phyloP scores from a whole-genome alignment of 805 yeast species.

The Ogataea populi-albae region DNA sequence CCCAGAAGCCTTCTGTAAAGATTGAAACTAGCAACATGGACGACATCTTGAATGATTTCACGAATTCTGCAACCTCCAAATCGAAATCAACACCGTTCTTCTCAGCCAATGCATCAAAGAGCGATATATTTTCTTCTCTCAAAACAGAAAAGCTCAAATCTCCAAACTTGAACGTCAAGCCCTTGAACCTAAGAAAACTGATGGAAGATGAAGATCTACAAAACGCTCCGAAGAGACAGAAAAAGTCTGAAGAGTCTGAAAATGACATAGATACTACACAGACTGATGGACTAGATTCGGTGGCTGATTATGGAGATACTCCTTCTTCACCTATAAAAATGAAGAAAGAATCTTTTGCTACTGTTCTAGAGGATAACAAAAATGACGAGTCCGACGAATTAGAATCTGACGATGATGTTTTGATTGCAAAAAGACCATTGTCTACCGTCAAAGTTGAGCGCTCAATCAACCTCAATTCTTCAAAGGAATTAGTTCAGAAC shows the following conservation, averaged over 20 bases:
- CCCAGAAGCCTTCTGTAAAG: conserved; percentile 34
- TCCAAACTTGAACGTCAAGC: conserved; percentile 30
- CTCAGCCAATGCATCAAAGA: conserved; percentile 15
- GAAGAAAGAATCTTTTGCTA: conserved; percentile 2
- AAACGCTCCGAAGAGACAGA: conserved; percentile 22
- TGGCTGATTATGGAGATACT: conserved; percentile 15
- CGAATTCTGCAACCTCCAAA: conserved; percentile 24
- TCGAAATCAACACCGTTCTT: conserved; percentile 23
- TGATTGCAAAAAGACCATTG: conserved; percentile 53
- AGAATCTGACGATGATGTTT: conserved; percentile 55
- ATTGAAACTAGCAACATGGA: conserved; percentile 52
- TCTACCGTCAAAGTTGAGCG: conserved; percentile 41
- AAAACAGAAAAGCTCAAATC: conserved; percentile 18
- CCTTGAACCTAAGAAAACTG: conserved; percentile 18
- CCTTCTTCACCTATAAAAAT: conserved; percentile 33
- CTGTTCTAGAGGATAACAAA: too few relatives aligned
- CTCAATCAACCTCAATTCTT: conserved; percentile 40
- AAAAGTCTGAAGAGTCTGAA: conserved; percentile 23
- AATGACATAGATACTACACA: conserved; percentile 19
- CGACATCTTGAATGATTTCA: conserved; percentile 63
- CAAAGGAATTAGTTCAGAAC: conserved; percentile 15
- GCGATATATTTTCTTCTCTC: conserved; percentile 29
- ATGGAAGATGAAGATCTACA: conserved; percentile 21
- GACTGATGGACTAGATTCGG: conserved; percentile 17
- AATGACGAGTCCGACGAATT: conserved; percentile 29